Evolutionary conservation across 176 grass and related monocot species (phyloP).

Genomic region (Aegilops umbellulata): DNA sequence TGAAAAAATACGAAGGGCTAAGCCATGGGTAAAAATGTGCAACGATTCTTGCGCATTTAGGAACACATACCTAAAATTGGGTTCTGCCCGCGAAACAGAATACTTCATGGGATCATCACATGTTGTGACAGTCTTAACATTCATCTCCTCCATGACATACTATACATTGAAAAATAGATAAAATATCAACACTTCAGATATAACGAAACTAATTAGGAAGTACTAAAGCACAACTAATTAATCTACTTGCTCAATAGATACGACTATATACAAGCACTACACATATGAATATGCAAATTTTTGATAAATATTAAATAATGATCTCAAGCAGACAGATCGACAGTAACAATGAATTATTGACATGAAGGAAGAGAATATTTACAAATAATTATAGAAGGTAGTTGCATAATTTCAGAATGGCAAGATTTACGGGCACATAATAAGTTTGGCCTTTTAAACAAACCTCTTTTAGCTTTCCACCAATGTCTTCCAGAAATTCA

Average conservation of each 20-base stretch:
- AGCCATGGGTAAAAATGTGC: conserved; percentile 4
- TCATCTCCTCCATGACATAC: conserved; percentile 99
- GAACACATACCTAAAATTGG: conserved; percentile 85
- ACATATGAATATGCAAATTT: too few relatives aligned
- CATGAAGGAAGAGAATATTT: too few relatives aligned
- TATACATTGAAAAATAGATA: conserved; percentile 39
- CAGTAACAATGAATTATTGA: too few relatives aligned
- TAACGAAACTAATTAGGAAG: too few relatives aligned
- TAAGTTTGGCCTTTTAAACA: conserved; percentile 11
- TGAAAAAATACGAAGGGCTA: conserved; percentile 25
- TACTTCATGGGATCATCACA: conserved; percentile 85
- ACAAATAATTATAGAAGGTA: conserved; percentile 5
- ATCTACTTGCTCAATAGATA: too few relatives aligned
- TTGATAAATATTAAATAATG: too few relatives aligned
- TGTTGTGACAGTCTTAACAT: conserved; percentile 80
- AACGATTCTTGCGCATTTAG: not conserved
- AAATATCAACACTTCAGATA: not conserved
- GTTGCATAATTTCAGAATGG: conserved; percentile 19
- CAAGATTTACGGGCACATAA: not conserved
- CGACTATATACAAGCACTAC: too few relatives aligned
- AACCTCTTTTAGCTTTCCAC: conserved; percentile 93
- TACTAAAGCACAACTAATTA: too few relatives aligned
- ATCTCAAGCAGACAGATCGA: too few relatives aligned
- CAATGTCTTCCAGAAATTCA: conserved; percentile 91
- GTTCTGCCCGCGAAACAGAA: conserved; percentile 82